Percentiles rank a stretch among this genome's conserved stretches.
Conservation (phyloP, 2,329 filamentous ascomycete genomes). For the Onygena corvina region DNA sequence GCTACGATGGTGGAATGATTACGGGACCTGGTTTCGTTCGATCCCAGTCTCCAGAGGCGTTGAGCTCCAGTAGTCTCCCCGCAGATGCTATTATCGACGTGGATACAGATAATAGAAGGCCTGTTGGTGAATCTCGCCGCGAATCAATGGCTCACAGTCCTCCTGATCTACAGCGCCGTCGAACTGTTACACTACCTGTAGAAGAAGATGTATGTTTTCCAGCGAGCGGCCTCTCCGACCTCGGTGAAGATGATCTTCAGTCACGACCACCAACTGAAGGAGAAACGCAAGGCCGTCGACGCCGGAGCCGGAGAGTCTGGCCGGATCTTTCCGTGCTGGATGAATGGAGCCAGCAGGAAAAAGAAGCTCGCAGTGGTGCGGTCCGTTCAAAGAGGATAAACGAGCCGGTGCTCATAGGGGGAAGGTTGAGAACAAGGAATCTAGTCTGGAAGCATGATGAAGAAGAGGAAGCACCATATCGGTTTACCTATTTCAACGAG, state of each 20-base stretch:
- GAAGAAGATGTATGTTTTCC: conserved; percentile 92
- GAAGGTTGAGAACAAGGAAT: conserved; percentile 68
- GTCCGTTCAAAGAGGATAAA: conserved; percentile 81
- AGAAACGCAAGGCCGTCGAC: conserved; percentile 31
- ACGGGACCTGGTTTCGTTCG: conserved; percentile 31
- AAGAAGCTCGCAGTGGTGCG: conserved; percentile 71
- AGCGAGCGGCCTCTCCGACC: conserved; percentile 62
- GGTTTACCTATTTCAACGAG: conserved; percentile 98
- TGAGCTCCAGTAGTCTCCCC: conserved; percentile 15
- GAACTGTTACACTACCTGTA: conserved; percentile 51
- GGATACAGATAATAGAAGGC: conserved; percentile 23
- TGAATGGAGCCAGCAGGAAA: conserved; percentile 83
- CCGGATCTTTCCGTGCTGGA: conserved; percentile 74
- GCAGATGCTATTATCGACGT: conserved; percentile 37
- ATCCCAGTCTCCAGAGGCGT: conserved; percentile 27
- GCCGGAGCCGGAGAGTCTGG: conserved; percentile 63
- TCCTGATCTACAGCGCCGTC: conserved; percentile 37
- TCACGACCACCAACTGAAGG: conserved; percentile 38
- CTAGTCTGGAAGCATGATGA: conserved; percentile 74
- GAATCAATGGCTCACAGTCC: conserved; percentile 30
- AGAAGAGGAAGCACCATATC: conserved; percentile 80
- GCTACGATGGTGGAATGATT: conserved; percentile 44
- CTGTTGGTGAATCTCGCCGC: conserved; percentile 27
- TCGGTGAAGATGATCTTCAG: conserved; percentile 62
- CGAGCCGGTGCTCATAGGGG: conserved; percentile 85